Percentiles rank a stretch among this genome's conserved stretches.
Conservation (phyloP, 805 yeast species). For the Suhomyces faveliae region DNA sequence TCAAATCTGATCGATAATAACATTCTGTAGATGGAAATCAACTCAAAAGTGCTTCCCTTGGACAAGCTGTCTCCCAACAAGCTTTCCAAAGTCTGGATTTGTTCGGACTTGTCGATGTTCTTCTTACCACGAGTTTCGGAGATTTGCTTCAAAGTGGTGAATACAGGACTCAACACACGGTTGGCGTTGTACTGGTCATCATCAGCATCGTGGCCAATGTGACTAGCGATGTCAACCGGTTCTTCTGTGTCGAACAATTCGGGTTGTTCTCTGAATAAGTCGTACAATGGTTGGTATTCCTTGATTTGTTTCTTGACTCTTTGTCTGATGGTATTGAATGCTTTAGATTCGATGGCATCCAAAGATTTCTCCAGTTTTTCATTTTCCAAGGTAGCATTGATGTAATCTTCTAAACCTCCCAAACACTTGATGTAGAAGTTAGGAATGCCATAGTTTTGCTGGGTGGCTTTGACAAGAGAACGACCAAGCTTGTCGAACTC, state of each 20-base stretch:
- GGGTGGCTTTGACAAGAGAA: slow-evolving; percentile 63
- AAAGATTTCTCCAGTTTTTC: slow-evolving; percentile 65
- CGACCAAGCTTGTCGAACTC: slow-evolving; percentile 81
- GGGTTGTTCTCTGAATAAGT: slow-evolving; percentile 63
- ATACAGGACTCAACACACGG: slow-evolving; percentile 49
- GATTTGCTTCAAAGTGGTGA: slow-evolving; percentile 69
- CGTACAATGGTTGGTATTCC: slow-evolving; percentile 62
- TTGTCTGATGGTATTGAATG: slow-evolving; percentile 84
- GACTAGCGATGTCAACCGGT: slow-evolving; percentile 26
- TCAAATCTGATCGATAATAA: slow-evolving; percentile 89
- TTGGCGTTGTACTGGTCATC: slow-evolving; percentile 36
- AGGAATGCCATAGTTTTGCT: slow-evolving; percentile 77
- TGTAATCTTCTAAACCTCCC: slow-evolving; percentile 68
- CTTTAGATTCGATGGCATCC: slow-evolving; percentile 79
- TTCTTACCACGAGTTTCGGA: slow-evolving; percentile 94
- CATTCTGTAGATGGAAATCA: slow-evolving; percentile 72
- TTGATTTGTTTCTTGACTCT: slow-evolving; percentile 78
- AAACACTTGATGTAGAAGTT: slow-evolving; percentile 64
- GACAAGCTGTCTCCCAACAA: slow-evolving; percentile 39
- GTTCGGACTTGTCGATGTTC: slow-evolving; percentile 81
- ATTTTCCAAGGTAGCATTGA: slow-evolving; percentile 48
- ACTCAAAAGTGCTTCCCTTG: slow-evolving; percentile 59
- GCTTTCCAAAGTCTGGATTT: slow-evolving; percentile 67
- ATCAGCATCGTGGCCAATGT: slow-evolving; percentile 2
- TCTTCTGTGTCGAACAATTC: slow-evolving; percentile 66